Percentiles rank a stretch among this genome's conserved stretches.
These are phyloP conservation scores for Madurella fahalii DNA, from an alignment of 2,329 filamentous ascomycete genomes.

Conservation along the genomic window DNA sequence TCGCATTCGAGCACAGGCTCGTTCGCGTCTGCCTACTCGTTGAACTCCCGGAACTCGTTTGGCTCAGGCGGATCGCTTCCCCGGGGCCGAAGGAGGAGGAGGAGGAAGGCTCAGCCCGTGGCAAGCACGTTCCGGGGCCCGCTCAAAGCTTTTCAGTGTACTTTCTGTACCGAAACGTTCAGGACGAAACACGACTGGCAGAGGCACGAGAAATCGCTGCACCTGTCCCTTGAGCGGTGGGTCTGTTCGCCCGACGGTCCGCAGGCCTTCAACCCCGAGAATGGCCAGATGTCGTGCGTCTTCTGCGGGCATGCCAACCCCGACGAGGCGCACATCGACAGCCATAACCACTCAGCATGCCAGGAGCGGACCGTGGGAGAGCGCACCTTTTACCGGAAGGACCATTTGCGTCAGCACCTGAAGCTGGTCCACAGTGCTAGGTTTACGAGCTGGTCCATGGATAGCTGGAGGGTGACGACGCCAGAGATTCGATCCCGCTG, in stretches of 20 bases:
- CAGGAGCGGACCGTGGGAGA: constrained; percentile 60
- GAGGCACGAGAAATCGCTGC: constrained; percentile 65
- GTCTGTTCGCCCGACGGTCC: constrained; percentile 58
- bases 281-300: constrained; percentile 53
- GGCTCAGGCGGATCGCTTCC: constrained; percentile 32
- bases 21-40: constrained; percentile 56
- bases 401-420: constrained; percentile 63
- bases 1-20: constrained; percentile 58
- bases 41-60: constrained; percentile 47
- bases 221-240: constrained; percentile 62
- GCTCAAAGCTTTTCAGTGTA: constrained; percentile 60
- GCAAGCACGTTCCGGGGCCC: constrained; percentile 35
- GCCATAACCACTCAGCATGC: constrained; percentile 60
- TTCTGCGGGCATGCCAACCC: constrained; percentile 57
- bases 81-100: constrained; percentile 47
- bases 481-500: constrained; percentile 61
- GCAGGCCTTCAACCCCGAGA: constrained; percentile 53
- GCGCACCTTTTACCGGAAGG: constrained; percentile 63
- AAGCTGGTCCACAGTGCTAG: constrained; percentile 61
- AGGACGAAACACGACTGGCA: constrained; percentile 67
- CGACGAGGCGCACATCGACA: constrained; percentile 52
- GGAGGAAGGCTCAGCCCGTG: constrained; percentile 40
- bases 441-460: constrained; percentile 61
- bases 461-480: constrained; percentile 56
- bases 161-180: constrained; percentile 66